Base-by-base conservation (phyloP, 257 asterid species). In the Handroanthus guayacan region DNA sequence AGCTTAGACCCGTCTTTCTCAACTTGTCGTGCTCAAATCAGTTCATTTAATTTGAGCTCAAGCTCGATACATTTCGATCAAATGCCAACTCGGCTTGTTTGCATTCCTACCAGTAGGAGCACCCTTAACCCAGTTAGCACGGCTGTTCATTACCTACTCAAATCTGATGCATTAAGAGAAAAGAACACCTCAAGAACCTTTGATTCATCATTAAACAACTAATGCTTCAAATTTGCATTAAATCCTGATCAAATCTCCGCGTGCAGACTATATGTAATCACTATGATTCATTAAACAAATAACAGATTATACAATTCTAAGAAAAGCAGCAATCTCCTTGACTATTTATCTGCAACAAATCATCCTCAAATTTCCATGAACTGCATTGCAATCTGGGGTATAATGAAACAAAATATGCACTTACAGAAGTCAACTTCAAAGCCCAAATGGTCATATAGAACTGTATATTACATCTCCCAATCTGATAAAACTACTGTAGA, bases 331-430 rank as follows among this genome's bases (percentile, higher is more conserved):
- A 36, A 64, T 34, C 25, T 64, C 3, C 43, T 4, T 3, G 9
- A 71, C 31, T 41, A 64, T 12, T 31, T 9, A 52, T 55, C 5
- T 38, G 64, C 16, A 62, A 56, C 12, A 14, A 20, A 61, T 78
- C 25, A 25, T 34, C 45, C 58, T 31, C 1, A 62, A 25, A 64
- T 48, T 62, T 62, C 56, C 55, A 72, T n/a, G 6, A n/a, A 71
- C 11, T 11, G 2, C 5, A 44, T 25, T 60, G 50, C 71, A 37
- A 56, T 65, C 25, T 39, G 58, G 43, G 31, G 17, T 38, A 48
- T 14, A 11, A 63, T 9, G 51, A 25, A 66, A 20, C 39, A 10
- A 17, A 36, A 13, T 12, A 13, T 43, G 20, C 34, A 31, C 25
- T 65, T 65, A n/a, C 57, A 62, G 39, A 67, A 25, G 18, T 12